Conservation (phyloP, 2,329 filamentous ascomycete species). For the Arthrinium phaeospermum region DNA sequence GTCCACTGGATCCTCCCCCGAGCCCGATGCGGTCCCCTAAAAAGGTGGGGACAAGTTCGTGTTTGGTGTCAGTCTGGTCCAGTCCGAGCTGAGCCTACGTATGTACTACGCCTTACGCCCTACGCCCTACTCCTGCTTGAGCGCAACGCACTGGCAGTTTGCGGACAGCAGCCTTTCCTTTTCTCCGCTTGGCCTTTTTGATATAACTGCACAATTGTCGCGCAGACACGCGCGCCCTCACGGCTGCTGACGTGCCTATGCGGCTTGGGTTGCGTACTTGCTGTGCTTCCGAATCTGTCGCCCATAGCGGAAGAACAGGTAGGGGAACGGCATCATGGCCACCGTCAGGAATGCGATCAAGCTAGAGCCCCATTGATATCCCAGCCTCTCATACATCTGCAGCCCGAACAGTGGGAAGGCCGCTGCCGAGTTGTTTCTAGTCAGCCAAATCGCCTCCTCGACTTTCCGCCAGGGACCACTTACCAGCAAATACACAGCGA, state of each 20-base stretch:
- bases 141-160: background rate
- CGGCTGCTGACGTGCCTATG: background rate
- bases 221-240: background rate
- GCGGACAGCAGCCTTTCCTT: background rate
- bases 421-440: slow-evolving; percentile 49
- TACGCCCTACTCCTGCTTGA: background rate
- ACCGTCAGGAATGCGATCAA: slow-evolving; percentile 66
- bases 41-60: background rate
- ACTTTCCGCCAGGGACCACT: slow-evolving; percentile 34
- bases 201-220: too few relatives aligned
- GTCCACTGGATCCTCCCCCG: slow-evolving; percentile 1
- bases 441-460: background rate
- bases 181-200: background rate
- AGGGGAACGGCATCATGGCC: slow-evolving; percentile 68
- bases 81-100: background rate
- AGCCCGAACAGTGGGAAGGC: slow-evolving; percentile 78
- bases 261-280: slow-evolving; percentile 49
- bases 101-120: slow-evolving; percentile 2
- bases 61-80: slow-evolving; percentile 4
- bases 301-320: slow-evolving; percentile 66
- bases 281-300: slow-evolving; percentile 62
- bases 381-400: slow-evolving; percentile 73
- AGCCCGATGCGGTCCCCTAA: background rate
- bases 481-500: slow-evolving; percentile 75
- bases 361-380: slow-evolving; percentile 72